These are phyloP conservation scores for Trichoderma sp. DNA, from an alignment of 2,329 filamentous ascomycete genomes.

Conservation along the genomic window DNA sequence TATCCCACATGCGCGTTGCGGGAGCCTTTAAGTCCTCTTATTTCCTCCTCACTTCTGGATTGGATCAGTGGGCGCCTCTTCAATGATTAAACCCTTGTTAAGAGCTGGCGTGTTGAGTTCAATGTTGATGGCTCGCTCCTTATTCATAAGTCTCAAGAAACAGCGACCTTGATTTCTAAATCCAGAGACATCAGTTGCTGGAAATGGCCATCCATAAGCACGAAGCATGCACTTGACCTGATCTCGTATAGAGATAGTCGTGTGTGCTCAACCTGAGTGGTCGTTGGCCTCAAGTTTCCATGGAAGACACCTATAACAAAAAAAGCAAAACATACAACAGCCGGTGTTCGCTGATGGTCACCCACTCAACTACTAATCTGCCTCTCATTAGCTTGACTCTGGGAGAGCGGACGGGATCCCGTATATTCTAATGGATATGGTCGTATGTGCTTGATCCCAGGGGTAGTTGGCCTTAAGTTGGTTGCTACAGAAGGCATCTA, in stretches of 20 bases:
- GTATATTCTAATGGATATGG: too few species aligned
- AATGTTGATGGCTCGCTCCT: background rate
- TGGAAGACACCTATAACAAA: too few species aligned
- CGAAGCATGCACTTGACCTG: background rate
- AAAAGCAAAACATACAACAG: too few species aligned
- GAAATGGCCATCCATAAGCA: background rate
- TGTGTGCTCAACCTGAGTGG: background rate
- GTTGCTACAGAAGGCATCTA: too few species aligned
- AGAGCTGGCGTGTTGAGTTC: background rate
- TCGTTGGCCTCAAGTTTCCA: too few species aligned
- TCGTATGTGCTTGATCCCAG: too few species aligned
- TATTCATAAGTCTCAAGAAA: background rate
- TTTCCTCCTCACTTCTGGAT: background rate
- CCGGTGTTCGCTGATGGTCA: too few species aligned
- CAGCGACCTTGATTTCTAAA: accelerated
- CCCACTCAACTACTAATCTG: too few species aligned
- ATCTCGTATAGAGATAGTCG: background rate
- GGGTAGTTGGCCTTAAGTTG: too few species aligned
- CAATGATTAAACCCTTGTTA: background rate
- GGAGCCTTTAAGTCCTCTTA: background rate
- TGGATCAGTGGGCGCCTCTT: background rate
- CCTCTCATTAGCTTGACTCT: too few species aligned
- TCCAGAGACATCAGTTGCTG: background rate
- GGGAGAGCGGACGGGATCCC: too few species aligned
- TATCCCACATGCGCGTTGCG: background rate